Evolutionary conservation across 1,284 basidiomycete genomes (phyloP), one percentile per base, ranked within the genome.

Genomic region (Cutaneotrichosporon cyanovorans): DNA sequence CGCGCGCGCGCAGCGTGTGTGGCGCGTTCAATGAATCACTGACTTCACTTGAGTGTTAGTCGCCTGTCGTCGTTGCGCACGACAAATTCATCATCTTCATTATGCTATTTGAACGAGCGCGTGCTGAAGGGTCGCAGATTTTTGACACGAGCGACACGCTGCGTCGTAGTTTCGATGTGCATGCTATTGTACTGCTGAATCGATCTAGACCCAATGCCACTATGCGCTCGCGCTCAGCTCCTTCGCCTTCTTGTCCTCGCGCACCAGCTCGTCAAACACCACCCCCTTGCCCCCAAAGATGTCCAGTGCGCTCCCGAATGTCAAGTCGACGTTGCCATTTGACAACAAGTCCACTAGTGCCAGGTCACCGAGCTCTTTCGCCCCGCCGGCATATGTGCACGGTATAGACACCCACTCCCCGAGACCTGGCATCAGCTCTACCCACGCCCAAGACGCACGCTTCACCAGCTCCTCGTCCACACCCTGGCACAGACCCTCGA

Each of bases 351-450:
- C 77, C 3, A 99, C 92, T 3, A 91, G 77, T 37, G 80, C 79
- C 10, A 99, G 76, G 68, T 99, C 95, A 7, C 78, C 76, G 37
- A 95, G 74, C 53, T 85, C 90, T 75, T 84, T 87, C 3, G 95
- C 95, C 8, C 95, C 95, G 1, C 95, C 95, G 0, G 95, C 95
- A 68, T 98, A 99, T 4, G 95, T 98, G 2, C 87, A 89, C 0
- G 91, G 90, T 57, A 97, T 87, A 2, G 72, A 77, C 5, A 83
- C 82, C 93, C 93, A 98, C 71, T 92, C 78, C 2, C 90, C 92
- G 1, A 99, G 80, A 56, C 78, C 90, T 95, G 58, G 1, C 8
- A 45, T 49, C 16, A 50, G 35, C 23, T 33, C 25, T n/a, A 21
- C 22, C 15, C 19, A 16, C 21, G 15, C 3, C 20, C 4, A 6